Percentiles rank a stretch among this genome's conserved stretches.
These are phyloP conservation scores for Cymbopogon flexuosus DNA, from an alignment of 202 grass and related monocot species.

Conservation along the genomic window DNA sequence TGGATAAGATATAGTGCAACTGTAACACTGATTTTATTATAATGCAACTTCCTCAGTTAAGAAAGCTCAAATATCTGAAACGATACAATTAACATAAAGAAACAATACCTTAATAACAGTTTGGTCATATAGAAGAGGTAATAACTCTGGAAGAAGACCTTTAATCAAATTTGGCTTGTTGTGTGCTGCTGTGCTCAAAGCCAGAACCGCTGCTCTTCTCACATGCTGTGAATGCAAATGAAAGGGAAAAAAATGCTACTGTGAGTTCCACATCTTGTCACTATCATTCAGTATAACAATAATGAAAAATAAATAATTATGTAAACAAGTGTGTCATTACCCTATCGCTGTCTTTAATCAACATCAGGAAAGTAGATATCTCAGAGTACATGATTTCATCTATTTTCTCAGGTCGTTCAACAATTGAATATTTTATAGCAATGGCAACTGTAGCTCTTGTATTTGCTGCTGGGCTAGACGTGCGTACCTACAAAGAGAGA, in stretches of 20 bases:
- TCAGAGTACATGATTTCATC: conserved; percentile 85
- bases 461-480: conserved; percentile 68
- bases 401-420: conserved; percentile 90
- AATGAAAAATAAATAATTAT: background rate
- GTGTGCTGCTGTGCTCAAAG: conserved; percentile 92
- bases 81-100: conserved; percentile 7
- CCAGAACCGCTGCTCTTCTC: conserved; percentile 86
- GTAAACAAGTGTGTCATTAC: conserved; percentile 36
- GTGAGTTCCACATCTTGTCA: conserved; percentile 12
- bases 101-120: conserved; percentile 91
- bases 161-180: conserved; percentile 98
- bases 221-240: conserved; percentile 61
- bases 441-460: conserved; percentile 94
- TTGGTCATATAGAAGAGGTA: conserved; percentile 95
- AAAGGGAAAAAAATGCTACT: conserved; percentile 14
- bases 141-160: conserved; percentile 81
- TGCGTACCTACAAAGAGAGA: conserved; percentile 50
- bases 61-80: conserved; percentile 7
- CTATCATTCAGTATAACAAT: conserved; percentile 6
- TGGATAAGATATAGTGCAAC: background rate
- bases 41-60: background rate
- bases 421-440: conserved; percentile 98
- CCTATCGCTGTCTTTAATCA: conserved; percentile 91
- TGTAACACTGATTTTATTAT: conserved; percentile 10
- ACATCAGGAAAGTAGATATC: conserved; percentile 88